Evolutionary conservation across 2,329 filamentous ascomycete genomes (phyloP), one percentile per base, ranked within the genome.

Genomic region (Ascocoryne sarcoides): DNA sequence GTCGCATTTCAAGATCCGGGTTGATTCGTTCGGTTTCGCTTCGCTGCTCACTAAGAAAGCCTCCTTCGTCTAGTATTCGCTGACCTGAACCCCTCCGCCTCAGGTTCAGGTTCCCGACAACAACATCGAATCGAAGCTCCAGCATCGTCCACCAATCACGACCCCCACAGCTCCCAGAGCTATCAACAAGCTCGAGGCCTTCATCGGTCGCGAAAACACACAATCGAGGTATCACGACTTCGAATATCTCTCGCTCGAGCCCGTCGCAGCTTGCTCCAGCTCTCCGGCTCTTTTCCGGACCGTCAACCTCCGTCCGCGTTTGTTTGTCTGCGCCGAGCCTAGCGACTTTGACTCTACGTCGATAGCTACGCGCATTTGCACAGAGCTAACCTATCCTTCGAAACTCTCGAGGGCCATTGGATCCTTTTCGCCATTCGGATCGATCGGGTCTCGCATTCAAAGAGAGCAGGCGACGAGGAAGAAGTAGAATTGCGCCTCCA

Each of bases 111-210:
- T 32, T 15, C 33, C 32, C 32, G 37, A 33, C 43, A 39, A 44
- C 40, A 40, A 35, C 42, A 39, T 31, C 31, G 28, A 35, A 39
- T 31, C 31, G 28, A 35, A 43, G 34, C 44, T 38, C 23, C 16
- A 43, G 35, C 44, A 37, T 35, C 28, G 35, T 26, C 34, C 36
- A 39, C 49, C 49, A 52, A 52, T 52, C 49, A 52, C 37, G 37
- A 39, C 29, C 18, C 21, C 19, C 21, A 17, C 31, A 32, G 28
- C 35, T n/a, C 14, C 29, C 17, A 17, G 20, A 47, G 42, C 42
- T 50, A 37, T 49, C 42, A 49, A 51, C 49, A 50, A 47, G 39
- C 47, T 42, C 37, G 10, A 31, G 32, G 12, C n/a, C 16, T 31
- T 12, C 12, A 7, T 26, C 7, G 7, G 18, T 31, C 36, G 36